These are phyloP conservation scores for Oryza meyeriana DNA, from an alignment of 176 grass and related monocot genomes.

Conservation along the genomic window DNA sequence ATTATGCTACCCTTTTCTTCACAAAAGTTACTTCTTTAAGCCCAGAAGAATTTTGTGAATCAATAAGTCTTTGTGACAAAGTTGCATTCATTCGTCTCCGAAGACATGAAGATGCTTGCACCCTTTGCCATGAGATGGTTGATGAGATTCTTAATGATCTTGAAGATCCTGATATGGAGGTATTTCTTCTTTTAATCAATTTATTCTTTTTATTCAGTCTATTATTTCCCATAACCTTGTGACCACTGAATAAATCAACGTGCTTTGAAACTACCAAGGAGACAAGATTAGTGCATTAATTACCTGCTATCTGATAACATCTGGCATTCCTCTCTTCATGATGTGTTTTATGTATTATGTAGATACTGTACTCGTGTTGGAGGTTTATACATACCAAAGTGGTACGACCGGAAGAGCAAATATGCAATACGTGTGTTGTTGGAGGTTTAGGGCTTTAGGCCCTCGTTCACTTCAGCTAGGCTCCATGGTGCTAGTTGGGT, in stretches of 20 bases:
- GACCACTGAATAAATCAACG: not conserved
- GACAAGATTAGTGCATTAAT: not conserved
- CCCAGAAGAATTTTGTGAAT: slow-evolving; percentile 67
- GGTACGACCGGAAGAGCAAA: not conserved
- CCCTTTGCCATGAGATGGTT: slow-evolving; percentile 57
- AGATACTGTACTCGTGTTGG: not conserved
- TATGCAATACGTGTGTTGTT: not conserved
- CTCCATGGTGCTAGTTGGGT: not conserved
- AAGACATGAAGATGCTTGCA: slow-evolving; percentile 54
- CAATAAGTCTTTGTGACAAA: slow-evolving; percentile 51
- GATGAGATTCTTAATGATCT: slow-evolving; percentile 48
- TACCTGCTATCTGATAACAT: not conserved
- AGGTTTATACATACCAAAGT: not conserved
- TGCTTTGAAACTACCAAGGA: not conserved
- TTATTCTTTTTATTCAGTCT: not conserved
- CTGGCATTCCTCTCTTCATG: not conserved
- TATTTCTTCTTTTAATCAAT: slow-evolving; percentile 23
- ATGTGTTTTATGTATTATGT: not conserved
- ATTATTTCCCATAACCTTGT: not conserved
- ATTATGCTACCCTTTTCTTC: slow-evolving; percentile 63
- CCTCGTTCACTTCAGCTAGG: not conserved
- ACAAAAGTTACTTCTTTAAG: slow-evolving; percentile 53
- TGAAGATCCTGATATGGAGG: slow-evolving; percentile 67
- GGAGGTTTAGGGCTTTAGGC: not conserved
- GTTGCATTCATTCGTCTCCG: slow-evolving; percentile 24